Conservation (phyloP, 2,329 filamentous ascomycete species). For the Alternaria tenuissima region DNA sequence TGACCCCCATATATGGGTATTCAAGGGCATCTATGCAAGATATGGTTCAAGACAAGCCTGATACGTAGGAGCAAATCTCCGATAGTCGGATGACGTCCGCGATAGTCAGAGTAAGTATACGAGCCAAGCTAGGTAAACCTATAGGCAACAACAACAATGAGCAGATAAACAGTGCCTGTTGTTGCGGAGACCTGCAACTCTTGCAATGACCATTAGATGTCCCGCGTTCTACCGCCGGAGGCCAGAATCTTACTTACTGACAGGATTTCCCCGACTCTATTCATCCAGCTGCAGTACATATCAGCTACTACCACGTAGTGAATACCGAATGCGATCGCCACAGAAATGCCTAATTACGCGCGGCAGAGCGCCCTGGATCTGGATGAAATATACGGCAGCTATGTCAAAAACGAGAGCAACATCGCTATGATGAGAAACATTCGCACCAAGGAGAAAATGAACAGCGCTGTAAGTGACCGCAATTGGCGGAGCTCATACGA, state of each 20-base stretch:
- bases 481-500: too few species aligned
- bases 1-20: neutral
- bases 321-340: neutral
- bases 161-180: neutral
- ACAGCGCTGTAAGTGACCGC: neutral
- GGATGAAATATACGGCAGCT: slow-evolving; percentile 7
- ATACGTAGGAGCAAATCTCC: neutral
- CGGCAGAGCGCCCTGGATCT: slow-evolving; percentile 10
- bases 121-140: neutral
- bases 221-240: neutral
- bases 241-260: neutral
- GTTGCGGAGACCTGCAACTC: neutral
- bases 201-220: neutral
- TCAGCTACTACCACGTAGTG: neutral
- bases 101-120: neutral
- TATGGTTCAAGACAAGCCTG: neutral
- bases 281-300: neutral
- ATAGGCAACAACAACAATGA: neutral
- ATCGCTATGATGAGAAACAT: slow-evolving; percentile 6
- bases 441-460: slow-evolving; percentile 8
- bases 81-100: neutral
- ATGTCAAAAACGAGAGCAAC: slow-evolving; percentile 1
- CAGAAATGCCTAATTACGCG: slow-evolving; percentile 10
- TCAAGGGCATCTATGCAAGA: neutral
- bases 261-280: neutral